Percentiles rank a stretch among this genome's conserved stretches.
Evolutionary conservation across 2,329 filamentous ascomycete genomes (phyloP).

Genomic region (Ophiostoma sp.): DNA sequence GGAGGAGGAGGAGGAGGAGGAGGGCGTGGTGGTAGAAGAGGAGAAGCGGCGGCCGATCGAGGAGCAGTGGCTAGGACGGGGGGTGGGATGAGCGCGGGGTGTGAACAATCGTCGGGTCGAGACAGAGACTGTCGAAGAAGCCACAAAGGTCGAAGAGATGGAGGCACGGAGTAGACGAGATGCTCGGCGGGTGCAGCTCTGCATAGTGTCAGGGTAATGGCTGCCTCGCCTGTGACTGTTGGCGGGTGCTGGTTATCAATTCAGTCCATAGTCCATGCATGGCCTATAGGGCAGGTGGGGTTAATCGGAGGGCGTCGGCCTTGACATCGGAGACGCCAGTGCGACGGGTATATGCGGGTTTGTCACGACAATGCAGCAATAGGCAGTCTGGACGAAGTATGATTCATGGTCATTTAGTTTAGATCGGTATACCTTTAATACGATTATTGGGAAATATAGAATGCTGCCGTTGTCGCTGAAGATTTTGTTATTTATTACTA

Average conservation of each 20-base stretch:
- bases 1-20: background rate
- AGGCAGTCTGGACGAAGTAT: background rate
- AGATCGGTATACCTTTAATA: too few relatives aligned
- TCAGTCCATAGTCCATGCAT: conserved; percentile 4
- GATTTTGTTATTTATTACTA: too few relatives aligned
- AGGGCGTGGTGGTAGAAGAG: background rate
- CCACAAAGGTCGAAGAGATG: background rate
- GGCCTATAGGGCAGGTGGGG: conserved; percentile 3
- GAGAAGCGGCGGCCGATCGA: background rate
- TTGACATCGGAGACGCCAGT: conserved; percentile 5
- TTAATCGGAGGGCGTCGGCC: conserved; percentile 8
- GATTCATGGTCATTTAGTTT: too few relatives aligned
- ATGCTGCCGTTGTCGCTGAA: too few relatives aligned
- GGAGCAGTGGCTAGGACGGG: background rate
- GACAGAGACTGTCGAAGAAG: background rate
- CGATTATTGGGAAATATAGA: too few relatives aligned
- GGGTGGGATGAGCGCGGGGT: background rate
- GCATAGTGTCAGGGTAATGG: background rate
- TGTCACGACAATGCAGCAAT: background rate
- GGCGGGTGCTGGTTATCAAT: background rate
- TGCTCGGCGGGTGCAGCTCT: background rate
- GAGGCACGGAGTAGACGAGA: background rate
- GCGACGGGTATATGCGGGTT: conserved; percentile 1
- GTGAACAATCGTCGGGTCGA: background rate
- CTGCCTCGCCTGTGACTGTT: background rate